Percentiles rank a stretch among this genome's conserved stretches.
Evolutionary conservation across 2,329 filamentous ascomycete genomes (phyloP).

Genomic region (Trichoderma gracile): DNA sequence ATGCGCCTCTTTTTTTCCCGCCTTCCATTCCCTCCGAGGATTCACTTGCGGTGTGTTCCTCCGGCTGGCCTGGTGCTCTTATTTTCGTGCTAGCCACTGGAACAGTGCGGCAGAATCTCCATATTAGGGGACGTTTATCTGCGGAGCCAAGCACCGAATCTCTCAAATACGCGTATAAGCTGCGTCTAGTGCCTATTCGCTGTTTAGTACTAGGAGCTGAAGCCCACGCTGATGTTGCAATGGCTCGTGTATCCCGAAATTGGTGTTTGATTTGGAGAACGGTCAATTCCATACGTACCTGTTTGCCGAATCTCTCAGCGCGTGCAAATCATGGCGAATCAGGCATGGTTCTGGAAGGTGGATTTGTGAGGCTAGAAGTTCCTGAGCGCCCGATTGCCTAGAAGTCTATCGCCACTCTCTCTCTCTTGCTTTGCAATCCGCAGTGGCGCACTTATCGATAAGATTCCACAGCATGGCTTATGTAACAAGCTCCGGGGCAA

Average conservation of each 20-base stretch:
- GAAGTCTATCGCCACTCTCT: conserved; percentile 1
- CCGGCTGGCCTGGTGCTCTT: neutral
- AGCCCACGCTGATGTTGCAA: neutral
- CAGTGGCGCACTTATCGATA: conserved; percentile 33
- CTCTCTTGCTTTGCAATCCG: conserved; percentile 16
- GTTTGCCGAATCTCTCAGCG: neutral
- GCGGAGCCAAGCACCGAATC: neutral
- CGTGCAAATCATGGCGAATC: neutral
- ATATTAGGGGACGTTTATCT: conserved; percentile 1
- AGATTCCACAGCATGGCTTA: conserved; percentile 27
- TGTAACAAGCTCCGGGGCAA: conserved; percentile 9
- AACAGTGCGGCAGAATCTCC: neutral
- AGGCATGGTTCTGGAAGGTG: conserved; percentile 7
- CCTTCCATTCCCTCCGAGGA: neutral
- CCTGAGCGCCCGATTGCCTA: neutral
- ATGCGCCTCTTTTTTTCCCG: neutral
- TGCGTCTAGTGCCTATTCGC: neutral
- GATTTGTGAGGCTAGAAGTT: neutral
- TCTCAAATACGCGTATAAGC: neutral
- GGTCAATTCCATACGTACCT: neutral
- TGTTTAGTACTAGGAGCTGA: neutral
- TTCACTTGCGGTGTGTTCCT: conserved; percentile 3
- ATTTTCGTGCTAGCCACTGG: neutral
- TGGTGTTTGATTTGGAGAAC: neutral
- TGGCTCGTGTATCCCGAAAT: neutral